Evolutionary conservation across 1,284 basidiomycete species (phyloP).

Genomic region (Ustilago loliicola): DNA sequence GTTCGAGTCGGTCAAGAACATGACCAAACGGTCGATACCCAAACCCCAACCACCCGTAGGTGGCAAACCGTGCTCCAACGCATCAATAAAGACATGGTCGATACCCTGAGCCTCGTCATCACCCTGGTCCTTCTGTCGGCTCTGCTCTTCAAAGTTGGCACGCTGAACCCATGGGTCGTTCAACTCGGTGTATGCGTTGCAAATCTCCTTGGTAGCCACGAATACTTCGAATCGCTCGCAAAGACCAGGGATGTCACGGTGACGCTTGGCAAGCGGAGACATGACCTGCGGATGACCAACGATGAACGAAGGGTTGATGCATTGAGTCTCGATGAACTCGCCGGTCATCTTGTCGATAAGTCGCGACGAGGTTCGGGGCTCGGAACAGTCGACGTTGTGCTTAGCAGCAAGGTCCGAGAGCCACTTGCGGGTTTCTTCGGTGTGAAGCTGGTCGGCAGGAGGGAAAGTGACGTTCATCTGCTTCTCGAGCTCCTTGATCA

Average conservation of each 20-base stretch:
- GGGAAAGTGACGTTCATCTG: constrained; percentile 94
- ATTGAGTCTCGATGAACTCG: constrained; percentile 96
- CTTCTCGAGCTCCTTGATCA: constrained; percentile 93
- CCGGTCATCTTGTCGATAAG: constrained; percentile 97
- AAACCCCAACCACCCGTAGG: constrained; percentile 84
- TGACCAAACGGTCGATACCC: constrained; percentile 57
- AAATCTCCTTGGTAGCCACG: constrained; percentile 96
- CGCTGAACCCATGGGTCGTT: constrained; percentile 80
- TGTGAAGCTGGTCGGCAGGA: constrained; percentile 89
- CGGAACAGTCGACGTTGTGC: constrained; percentile 97
- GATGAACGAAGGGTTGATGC: constrained; percentile 96
- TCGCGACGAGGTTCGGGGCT: constrained; percentile 94
- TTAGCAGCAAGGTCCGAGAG: constrained; percentile 81
- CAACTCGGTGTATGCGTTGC: constrained; percentile 84
- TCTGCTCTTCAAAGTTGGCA: constrained; percentile 91
- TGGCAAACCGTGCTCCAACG: constrained; percentile 95
- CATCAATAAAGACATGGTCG: constrained; percentile 75
- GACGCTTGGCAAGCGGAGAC: constrained; percentile 85
- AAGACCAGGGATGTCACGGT: constrained; percentile 76
- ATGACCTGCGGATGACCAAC: constrained; percentile 97
- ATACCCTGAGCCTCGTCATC: constrained; percentile 98
- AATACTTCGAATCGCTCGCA: constrained; percentile 99
- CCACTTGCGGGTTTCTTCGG: constrained; percentile 89
- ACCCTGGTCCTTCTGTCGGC: constrained; percentile 92
- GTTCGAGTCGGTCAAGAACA: constrained; percentile 63